Percentiles rank a stretch among this genome's conserved stretches.
Evolutionary conservation across 345 rosid genomes (phyloP).

Genomic region (Carallia brachiata): DNA sequence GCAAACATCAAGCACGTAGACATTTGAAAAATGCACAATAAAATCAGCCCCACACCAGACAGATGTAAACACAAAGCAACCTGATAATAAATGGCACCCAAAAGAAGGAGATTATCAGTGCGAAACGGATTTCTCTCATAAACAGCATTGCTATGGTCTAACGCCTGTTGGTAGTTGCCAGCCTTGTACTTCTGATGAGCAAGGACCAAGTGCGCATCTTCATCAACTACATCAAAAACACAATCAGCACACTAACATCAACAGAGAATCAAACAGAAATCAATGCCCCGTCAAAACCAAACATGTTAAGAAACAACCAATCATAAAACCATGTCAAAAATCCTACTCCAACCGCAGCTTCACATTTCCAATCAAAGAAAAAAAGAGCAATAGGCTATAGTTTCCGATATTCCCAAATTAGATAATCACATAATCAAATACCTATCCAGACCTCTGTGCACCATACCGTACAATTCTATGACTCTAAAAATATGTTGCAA

Average conservation of each 20-base stretch:
- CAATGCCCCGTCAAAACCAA: no score
- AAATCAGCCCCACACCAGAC: not conserved
- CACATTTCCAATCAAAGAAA: no score
- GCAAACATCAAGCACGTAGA: not conserved
- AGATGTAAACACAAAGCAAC: constrained; percentile 29
- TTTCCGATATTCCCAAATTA: no score
- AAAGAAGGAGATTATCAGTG: constrained; percentile 90
- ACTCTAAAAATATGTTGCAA: no score
- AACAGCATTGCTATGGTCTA: constrained; percentile 74
- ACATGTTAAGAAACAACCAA: no score
- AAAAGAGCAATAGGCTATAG: no score
- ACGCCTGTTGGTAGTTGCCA: constrained; percentile 76
- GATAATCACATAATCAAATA: no score
- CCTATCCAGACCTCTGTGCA: no score
- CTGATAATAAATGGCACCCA: constrained; percentile 97
- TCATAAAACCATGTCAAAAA: no score
- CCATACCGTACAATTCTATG: no score
- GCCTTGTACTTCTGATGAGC: constrained; percentile 86
- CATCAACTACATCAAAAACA: constrained; percentile 52
- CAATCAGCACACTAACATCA: not conserved
- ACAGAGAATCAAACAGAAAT: not conserved
- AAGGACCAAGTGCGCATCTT: constrained; percentile 61
- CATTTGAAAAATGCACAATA: not conserved
- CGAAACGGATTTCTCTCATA: constrained; percentile 73
- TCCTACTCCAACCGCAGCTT: no score